Evolutionary conservation across 345 rosid genomes (phyloP), one percentile per base, ranked within the genome.

Genomic region (Linum tenue): DNA sequence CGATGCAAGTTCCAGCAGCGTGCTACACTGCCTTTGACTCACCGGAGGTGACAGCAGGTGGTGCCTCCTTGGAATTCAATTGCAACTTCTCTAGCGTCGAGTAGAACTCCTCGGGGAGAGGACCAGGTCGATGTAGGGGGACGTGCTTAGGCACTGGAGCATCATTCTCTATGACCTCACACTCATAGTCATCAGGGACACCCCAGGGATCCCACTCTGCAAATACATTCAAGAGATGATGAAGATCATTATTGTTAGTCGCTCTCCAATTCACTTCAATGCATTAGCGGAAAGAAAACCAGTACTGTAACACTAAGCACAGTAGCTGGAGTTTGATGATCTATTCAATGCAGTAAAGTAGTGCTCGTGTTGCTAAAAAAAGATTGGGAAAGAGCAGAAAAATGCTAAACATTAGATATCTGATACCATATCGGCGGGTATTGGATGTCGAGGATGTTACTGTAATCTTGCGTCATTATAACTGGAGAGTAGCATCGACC

Each of bases 171-270:
- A 94, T 81, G n/a, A 90, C 83, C 77, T 94, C 97, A 17, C 92
- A 86, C 69, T 88, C 92, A 38, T 85, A 84, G 75, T 91, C 99
- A 42, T 95, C 97, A 39, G 96, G 91, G 77, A 90, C 91, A 70
- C 91, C 97, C 97, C 97, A 88, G 61, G 97, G 97, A 78, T 88
- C 92, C 97, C 95, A 90, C 73, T 94, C 97, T 94, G 87, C 75
- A 56, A 64, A 48, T 65, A 48, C 53, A 48, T 57, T 37, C 60
- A 57, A 56, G 7, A 7, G n/a, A 56, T 15, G 1, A 22, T 15
- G 31, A 56, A 6, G 59, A 56, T 41, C 44, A 8, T 41, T 41
- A 22, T 22, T 22, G 31, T 22, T 22, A 22, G 31, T 22, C 31
- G 31, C 31, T 22, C 31, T 22, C 1, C 31, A 22, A 0, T 22